Evolutionary conservation across 2,329 filamentous ascomycete genomes (phyloP).

Genomic region (Neoscytalidium dimidiatum): DNA sequence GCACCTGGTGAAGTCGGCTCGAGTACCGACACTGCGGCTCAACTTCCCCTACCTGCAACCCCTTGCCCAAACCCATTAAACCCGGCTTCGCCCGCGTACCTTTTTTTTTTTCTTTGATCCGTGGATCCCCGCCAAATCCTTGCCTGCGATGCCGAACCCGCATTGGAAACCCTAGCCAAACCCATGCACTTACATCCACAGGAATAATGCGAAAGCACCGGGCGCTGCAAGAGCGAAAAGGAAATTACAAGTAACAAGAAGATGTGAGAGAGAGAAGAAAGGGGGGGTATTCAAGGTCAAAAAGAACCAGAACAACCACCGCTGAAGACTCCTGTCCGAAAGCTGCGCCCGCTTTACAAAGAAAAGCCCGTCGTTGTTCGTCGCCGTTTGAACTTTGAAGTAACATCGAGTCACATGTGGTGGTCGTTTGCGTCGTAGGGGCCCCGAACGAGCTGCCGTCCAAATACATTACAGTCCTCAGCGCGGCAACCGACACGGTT

Average conservation of each 20-base stretch:
- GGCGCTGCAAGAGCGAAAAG: not conserved
- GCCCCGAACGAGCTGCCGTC: not conserved
- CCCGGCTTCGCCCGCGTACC: not conserved
- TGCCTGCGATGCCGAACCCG: not conserved
- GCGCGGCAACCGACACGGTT: not conserved
- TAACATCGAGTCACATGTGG: not conserved
- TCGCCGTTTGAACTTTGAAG: not conserved
- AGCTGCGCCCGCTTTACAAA: slow-evolving; percentile 2
- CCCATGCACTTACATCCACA: not conserved
- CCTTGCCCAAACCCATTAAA: not conserved
- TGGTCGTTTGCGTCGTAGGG: slow-evolving; percentile 9
- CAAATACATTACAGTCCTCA: not conserved
- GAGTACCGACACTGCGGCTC: not conserved
- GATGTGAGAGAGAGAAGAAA: not conserved
- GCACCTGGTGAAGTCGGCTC: not conserved
- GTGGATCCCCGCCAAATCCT: not conserved
- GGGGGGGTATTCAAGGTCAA: slow-evolving; percentile 13
- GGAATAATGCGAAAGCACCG: not conserved
- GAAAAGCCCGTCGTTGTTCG: not conserved
- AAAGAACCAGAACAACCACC: slow-evolving; percentile 10
- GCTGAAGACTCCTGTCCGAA: not conserved
- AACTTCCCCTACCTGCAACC: not conserved
- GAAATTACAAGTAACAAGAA: not conserved
- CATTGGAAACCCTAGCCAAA: not conserved
- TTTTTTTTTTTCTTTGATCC: not conserved